Evolutionary conservation across 2,329 filamentous ascomycete species (phyloP), one percentile per base, ranked within the genome.

Genomic region (Exophiala xenobiotica): DNA sequence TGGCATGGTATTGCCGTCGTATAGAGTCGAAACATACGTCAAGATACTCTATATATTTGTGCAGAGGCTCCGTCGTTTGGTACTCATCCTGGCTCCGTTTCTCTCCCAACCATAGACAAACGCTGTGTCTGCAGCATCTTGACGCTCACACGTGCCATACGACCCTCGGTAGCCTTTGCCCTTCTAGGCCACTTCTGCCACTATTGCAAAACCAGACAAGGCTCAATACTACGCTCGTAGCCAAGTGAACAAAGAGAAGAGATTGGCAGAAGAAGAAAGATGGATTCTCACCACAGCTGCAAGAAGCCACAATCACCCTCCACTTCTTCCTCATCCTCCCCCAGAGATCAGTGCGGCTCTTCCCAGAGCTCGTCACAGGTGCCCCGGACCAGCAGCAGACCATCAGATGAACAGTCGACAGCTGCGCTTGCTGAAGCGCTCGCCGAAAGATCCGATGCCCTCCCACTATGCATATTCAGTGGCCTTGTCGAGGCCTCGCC

Each of bases 401-500:
- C 23, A 4, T 23, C 12, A 16, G 41, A 19, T 27, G 41, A 46
- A 6, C 49, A 47, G 6, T 40, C 46, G 20, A 53, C 43, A 3
- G 33, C 37, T 20, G 45, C 46, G 4, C 49, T 53, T 5, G 40
- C 38, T n/a, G 37, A 37, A 22, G 33, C 43, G 14, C 46, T 56
- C 18, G 26, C 41, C 7, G 29, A 50, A 8, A 22, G 46, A n/a
- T 46, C 46, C 1, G 24, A 51, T 23, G 23, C 42, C 3, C 46
- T 56, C 4, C 29, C 46, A 7, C 37, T 50, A 27, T 35, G 39
- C 22, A 46, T 56, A 22, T 53, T 53, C 33, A 40, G 53, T 33
- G 53, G 49, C 2, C 33, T 53, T 33, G 53, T 53, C 19, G 53
- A 53, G 24, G 53, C 49, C 9, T 56, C 53, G 35, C 42, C 35